Conservation (phyloP, 1,139 yeast genomes). For the Tardiomyces depauwii region DNA sequence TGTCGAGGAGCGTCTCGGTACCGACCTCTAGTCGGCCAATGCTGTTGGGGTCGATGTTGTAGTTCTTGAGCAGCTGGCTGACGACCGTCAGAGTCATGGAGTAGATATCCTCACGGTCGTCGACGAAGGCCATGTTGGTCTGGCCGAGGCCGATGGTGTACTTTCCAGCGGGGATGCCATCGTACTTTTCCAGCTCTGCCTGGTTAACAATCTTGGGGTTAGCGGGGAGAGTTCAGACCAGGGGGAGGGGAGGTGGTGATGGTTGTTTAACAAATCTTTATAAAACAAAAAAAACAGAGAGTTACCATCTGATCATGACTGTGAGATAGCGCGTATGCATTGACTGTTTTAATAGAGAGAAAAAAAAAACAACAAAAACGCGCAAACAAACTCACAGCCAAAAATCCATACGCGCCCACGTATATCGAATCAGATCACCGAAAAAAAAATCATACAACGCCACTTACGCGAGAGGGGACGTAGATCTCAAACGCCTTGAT, state of each 20-base stretch:
- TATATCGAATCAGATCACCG: no score
- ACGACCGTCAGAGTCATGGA: conserved; percentile 82
- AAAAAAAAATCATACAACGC: background rate
- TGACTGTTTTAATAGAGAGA: no score
- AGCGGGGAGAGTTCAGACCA: no score
- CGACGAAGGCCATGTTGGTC: conserved; percentile 94
- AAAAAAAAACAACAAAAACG: background rate
- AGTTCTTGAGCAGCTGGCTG: conserved; percentile 63
- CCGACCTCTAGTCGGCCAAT: conserved; percentile 98
- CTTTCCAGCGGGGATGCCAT: conserved; percentile 85
- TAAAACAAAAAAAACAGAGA: no score
- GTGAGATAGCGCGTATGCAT: no score
- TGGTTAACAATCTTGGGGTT: conserved; percentile 75
- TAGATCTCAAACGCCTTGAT: conserved; percentile 93
- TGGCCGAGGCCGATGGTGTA: conserved; percentile 98
- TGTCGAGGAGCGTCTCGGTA: conserved; percentile 93
- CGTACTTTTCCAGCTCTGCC: conserved; percentile 72
- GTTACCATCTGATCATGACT: no score
- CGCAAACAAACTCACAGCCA: background rate
- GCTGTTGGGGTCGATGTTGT: conserved; percentile 65
- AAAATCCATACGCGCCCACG: no score
- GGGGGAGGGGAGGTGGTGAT: no score
- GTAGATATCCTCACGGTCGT: conserved; percentile 95
- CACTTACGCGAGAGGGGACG: conserved; percentile 41
- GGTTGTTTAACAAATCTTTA: background rate